These are phyloP conservation scores for Citrus glauca DNA, from an alignment of 345 rosid genomes.

Conservation along the genomic window DNA sequence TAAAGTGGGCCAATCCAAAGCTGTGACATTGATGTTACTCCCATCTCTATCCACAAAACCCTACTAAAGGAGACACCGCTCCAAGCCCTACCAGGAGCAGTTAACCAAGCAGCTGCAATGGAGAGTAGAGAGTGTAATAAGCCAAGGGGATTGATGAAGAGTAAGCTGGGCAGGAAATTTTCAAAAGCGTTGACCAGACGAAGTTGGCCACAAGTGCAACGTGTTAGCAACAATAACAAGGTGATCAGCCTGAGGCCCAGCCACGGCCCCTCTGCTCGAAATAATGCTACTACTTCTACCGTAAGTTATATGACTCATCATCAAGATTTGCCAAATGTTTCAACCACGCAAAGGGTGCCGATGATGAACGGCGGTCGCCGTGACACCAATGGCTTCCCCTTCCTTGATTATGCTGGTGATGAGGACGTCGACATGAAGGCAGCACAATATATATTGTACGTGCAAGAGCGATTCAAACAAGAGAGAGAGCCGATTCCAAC, in stretches of 20 bases:
- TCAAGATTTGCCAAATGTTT: neutral
- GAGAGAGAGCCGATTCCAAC: conserved; percentile 19
- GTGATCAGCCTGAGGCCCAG: conserved; percentile 3
- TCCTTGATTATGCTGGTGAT: conserved; percentile 23
- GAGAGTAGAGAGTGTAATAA: neutral
- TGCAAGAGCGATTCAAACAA: conserved; percentile 37
- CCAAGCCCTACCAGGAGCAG: too few relatives aligned
- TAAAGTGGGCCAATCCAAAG: conserved; percentile 1
- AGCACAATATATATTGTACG: conserved; percentile 31
- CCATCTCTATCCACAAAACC: conserved; percentile 4
- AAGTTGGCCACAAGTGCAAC: neutral
- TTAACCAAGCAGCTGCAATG: too few relatives aligned
- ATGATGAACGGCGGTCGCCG: neutral
- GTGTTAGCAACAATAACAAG: conserved; percentile 4
- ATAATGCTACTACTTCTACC: neutral
- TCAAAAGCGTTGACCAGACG: conserved; percentile 9
- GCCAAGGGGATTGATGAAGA: conserved; percentile 24
- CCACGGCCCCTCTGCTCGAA: neutral
- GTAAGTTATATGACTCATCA: neutral
- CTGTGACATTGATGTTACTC: neutral
- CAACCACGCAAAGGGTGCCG: conserved; percentile 1
- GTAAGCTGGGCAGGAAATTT: conserved; percentile 24
- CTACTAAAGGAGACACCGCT: too few relatives aligned
- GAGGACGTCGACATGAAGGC: conserved; percentile 45
- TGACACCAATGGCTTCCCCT: neutral